These are phyloP conservation scores for Colletotrichum chrysophilum DNA, from an alignment of 2,329 filamentous ascomycete genomes.

Conservation along the genomic window DNA sequence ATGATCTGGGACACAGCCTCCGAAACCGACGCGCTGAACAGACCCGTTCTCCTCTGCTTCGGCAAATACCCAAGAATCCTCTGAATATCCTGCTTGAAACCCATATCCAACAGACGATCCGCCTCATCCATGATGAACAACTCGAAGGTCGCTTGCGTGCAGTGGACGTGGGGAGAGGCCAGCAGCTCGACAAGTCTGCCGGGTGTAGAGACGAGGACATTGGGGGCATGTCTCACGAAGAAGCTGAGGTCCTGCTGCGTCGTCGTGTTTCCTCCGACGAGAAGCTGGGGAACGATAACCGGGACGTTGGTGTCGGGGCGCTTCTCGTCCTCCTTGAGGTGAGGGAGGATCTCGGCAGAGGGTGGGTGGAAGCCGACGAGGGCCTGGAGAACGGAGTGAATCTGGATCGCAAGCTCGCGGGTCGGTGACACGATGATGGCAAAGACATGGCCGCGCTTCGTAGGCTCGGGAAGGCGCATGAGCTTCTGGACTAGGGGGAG, in stretches of 20 bases:
- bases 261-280: slow-evolving; percentile 80
- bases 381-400: slow-evolving; percentile 78
- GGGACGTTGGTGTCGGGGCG: slow-evolving; percentile 50
- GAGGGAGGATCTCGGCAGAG: slow-evolving; percentile 70
- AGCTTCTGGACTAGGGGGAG: slow-evolving; percentile 83
- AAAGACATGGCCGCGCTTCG: slow-evolving; percentile 88
- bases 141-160: slow-evolving; percentile 88
- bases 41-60: slow-evolving; percentile 89
- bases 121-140: slow-evolving; percentile 93
- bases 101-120: slow-evolving; percentile 88
- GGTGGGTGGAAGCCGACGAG: slow-evolving; percentile 83
- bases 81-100: slow-evolving; percentile 90
- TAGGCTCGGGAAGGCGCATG: slow-evolving; percentile 78
- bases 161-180: slow-evolving; percentile 85
- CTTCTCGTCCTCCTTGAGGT: slow-evolving; percentile 61
- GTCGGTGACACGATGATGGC: slow-evolving; percentile 94
- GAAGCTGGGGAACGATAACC: slow-evolving; percentile 81
- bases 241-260: slow-evolving; percentile 85
- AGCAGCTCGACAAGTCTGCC: slow-evolving; percentile 89
- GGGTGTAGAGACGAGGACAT: slow-evolving; percentile 88
- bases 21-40: slow-evolving; percentile 96
- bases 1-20: slow-evolving; percentile 95
- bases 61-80: slow-evolving; percentile 84
- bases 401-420: slow-evolving; percentile 89
- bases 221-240: slow-evolving; percentile 85